Evolutionary conservation across 2,329 filamentous ascomycete species (phyloP).

Genomic region (Penicillium sp.): DNA sequence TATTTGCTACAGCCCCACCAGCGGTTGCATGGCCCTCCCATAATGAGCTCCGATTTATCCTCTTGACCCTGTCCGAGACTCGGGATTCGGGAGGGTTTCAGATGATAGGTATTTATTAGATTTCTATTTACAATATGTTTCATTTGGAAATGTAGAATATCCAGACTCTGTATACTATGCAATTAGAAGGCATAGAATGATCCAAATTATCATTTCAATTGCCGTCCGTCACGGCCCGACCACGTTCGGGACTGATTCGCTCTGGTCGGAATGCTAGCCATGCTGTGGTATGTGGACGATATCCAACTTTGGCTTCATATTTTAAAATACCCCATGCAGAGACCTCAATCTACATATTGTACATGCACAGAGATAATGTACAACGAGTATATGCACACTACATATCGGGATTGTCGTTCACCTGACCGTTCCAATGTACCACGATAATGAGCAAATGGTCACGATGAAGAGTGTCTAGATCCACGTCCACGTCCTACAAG

Average conservation of each 20-base stretch:
- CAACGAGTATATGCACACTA: no score
- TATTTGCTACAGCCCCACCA: background rate
- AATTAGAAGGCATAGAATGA: no score
- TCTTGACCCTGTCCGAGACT: background rate
- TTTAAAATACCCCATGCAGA: background rate
- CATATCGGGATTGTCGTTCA: background rate
- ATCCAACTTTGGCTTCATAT: background rate
- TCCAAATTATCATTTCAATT: background rate
- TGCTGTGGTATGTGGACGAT: background rate
- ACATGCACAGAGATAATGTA: no score
- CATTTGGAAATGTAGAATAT: background rate
- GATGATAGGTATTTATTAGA: background rate
- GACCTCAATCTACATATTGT: no score
- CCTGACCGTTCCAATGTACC: background rate
- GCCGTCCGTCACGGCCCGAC: background rate
- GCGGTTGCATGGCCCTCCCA: no score
- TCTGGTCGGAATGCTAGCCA: background rate
- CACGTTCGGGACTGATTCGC: background rate
- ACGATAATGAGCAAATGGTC: background rate
- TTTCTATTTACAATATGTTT: background rate
- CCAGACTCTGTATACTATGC: background rate
- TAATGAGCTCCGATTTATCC: slow-evolving; percentile 2
- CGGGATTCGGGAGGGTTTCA: background rate
- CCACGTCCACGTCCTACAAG: no score
- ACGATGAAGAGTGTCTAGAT: no score